These are phyloP conservation scores for Xenoacremonium recifei DNA, from an alignment of 2,329 filamentous ascomycete species.

Conservation along the genomic window DNA sequence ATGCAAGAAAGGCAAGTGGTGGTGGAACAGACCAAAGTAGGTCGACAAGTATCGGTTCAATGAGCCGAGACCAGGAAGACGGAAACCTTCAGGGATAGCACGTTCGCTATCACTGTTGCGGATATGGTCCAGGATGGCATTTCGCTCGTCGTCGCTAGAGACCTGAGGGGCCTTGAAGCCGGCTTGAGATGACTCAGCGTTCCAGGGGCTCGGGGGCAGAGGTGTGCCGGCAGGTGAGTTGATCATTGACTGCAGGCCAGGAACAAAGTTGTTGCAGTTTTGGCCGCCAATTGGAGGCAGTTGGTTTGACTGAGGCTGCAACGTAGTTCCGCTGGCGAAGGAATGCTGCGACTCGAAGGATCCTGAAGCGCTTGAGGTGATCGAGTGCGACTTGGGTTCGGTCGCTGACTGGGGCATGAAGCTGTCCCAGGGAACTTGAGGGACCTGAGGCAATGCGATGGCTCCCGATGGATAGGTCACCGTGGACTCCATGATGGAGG, in stretches of 20 bases:
- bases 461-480: slow-evolving; percentile 75
- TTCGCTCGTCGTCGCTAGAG: slow-evolving; percentile 79
- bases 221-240: slow-evolving; percentile 69
- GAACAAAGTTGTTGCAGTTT: slow-evolving; percentile 57
- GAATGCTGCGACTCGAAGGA: slow-evolving; percentile 68
- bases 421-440: slow-evolving; percentile 88
- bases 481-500: slow-evolving; percentile 73
- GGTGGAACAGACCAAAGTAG: slow-evolving; percentile 96
- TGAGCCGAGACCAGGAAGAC: slow-evolving; percentile 74
- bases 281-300: slow-evolving; percentile 69
- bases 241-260: slow-evolving; percentile 69
- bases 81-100: slow-evolving; percentile 84
- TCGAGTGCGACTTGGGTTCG: slow-evolving; percentile 74
- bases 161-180: slow-evolving; percentile 76
- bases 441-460: slow-evolving; percentile 80
- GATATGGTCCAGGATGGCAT: slow-evolving; percentile 82
- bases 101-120: slow-evolving; percentile 76
- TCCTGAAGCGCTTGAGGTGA: slow-evolving; percentile 61
- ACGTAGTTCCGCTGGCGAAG: slow-evolving; percentile 57
- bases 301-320: slow-evolving; percentile 59
- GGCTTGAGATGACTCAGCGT: slow-evolving; percentile 65
- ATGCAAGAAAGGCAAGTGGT: slow-evolving; percentile 93
- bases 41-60: slow-evolving; percentile 92
- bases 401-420: slow-evolving; percentile 71
- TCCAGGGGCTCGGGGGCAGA: slow-evolving; percentile 71